phyloP scores from a whole-genome alignment of 345 rosid species.

The Turnera subulata region DNA sequence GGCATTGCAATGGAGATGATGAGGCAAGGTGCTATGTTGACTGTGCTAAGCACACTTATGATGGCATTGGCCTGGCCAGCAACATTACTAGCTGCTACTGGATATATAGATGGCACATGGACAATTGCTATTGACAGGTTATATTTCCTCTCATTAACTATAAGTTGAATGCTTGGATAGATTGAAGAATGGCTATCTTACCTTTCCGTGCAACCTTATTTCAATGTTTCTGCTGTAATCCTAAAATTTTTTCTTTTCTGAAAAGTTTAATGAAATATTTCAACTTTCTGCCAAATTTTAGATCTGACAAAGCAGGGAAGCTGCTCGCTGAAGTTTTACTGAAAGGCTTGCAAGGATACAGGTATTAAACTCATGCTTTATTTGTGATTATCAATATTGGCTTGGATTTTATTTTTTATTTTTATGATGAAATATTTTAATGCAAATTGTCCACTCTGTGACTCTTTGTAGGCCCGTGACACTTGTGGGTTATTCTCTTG shows the following conservation, averaged over 20 bases:
- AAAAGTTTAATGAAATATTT: background rate
- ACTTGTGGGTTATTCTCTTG: slow-evolving; percentile 86
- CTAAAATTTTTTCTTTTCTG: background rate
- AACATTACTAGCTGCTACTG: slow-evolving; percentile 69
- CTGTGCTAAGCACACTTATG: slow-evolving; percentile 76
- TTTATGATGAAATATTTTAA: background rate
- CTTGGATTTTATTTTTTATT: background rate
- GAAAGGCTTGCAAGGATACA: slow-evolving; percentile 92
- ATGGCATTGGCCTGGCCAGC: slow-evolving; percentile 93
- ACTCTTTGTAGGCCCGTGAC: slow-evolving; percentile 73
- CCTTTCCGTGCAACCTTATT: background rate
- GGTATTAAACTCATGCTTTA: slow-evolving; percentile 37
- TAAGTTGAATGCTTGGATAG: slow-evolving; percentile 3
- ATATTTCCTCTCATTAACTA: slow-evolving; percentile 13
- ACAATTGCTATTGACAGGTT: slow-evolving; percentile 87
- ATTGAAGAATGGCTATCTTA: slow-evolving; percentile 7
- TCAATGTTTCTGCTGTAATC: background rate
- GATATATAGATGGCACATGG: slow-evolving; percentile 95
- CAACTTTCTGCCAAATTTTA: slow-evolving; percentile 30
- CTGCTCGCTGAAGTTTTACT: slow-evolving; percentile 81
- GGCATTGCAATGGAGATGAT: slow-evolving; percentile 75
- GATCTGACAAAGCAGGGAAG: slow-evolving; percentile 89
- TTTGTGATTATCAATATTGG: background rate
- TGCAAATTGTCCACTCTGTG: slow-evolving; percentile 5
- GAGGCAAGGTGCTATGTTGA: slow-evolving; percentile 97